A percentile compares a stretch with the other conserved stretches of the same genome.
Evolutionary conservation across 352 stramenopile genomes (phyloP).

Genomic region (Phytophthora palmivora): DNA sequence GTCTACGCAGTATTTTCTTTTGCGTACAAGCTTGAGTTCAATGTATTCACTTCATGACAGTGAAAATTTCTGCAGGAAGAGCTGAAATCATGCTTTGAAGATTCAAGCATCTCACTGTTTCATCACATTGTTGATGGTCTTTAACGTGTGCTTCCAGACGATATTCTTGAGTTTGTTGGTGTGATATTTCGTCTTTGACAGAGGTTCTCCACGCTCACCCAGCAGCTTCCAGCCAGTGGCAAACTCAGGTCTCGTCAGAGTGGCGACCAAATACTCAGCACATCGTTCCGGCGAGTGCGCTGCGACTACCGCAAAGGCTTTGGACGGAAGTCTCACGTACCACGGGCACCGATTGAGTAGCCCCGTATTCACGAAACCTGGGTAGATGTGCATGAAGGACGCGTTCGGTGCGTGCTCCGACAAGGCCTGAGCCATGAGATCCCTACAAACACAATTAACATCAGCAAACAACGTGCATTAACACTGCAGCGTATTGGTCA

Average conservation of each 20-base stretch:
- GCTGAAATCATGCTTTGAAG: background rate
- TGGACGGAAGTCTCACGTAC: conserved; percentile 32
- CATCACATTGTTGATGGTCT: conserved; percentile 34
- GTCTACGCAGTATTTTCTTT: background rate
- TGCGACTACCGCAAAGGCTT: conserved; percentile 28
- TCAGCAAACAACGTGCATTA: too few species aligned
- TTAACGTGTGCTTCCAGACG: conserved; percentile 37
- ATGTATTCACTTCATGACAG: too few species aligned
- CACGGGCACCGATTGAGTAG: conserved; percentile 33
- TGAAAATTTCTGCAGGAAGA: background rate
- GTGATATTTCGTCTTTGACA: conserved; percentile 40
- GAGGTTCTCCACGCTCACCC: conserved; percentile 17
- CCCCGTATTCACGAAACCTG: conserved; percentile 38
- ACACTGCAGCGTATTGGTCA: background rate
- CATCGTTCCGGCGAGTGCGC: conserved; percentile 33
- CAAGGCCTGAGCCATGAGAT: conserved; percentile 40
- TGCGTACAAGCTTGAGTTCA: background rate
- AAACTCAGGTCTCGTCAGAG: conserved; percentile 31
- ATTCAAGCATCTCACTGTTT: conserved; percentile 13
- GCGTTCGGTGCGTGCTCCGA: conserved; percentile 34
- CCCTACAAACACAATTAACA: conserved; percentile 9
- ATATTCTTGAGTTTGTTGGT: conserved; percentile 32
- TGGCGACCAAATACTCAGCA: conserved; percentile 32
- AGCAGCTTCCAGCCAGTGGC: conserved; percentile 35
- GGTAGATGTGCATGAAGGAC: conserved; percentile 44